Percentiles rank a stretch among this genome's conserved stretches.
These are phyloP conservation scores for Emiliania huxleyi DNA, from an alignment of 78 protist genomes.

Conservation along the genomic window DNA sequence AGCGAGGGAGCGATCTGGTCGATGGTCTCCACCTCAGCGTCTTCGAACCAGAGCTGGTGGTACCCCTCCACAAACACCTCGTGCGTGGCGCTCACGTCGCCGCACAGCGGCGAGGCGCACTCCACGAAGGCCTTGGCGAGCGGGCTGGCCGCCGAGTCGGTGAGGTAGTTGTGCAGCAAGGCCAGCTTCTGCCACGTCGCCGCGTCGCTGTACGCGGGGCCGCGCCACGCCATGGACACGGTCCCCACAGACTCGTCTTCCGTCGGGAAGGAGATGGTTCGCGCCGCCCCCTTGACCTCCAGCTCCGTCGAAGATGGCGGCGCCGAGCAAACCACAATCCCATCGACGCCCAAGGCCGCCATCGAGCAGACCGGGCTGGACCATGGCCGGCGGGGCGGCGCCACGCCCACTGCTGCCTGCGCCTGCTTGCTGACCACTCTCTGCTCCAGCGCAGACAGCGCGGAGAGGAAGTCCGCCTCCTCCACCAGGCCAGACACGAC, in stretches of 20 bases:
- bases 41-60: background rate
- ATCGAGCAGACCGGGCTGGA: background rate
- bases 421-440: background rate
- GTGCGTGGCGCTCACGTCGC: background rate
- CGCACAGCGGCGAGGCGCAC: slow-evolving; percentile 37
- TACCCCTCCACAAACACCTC: background rate
- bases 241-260: slow-evolving; percentile 32
- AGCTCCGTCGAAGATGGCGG: background rate
- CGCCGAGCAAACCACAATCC: background rate
- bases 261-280: slow-evolving; percentile 13
- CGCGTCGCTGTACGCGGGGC: background rate
- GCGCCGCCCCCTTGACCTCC: too few relatives aligned
- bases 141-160: slow-evolving; percentile 53
- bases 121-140: slow-evolving; percentile 31
- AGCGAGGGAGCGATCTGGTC: background rate
- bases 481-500: slow-evolving; percentile 49
- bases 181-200: background rate
- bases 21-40: background rate
- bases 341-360: background rate
- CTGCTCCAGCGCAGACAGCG: background rate
- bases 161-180: slow-evolving; percentile 44
- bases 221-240: slow-evolving; percentile 49
- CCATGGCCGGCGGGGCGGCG: too few relatives aligned
- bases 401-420: too few relatives aligned
- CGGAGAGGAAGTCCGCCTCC: background rate